Conservation (phyloP, 2,329 filamentous ascomycete species). For the Davidsoniella eucalypti region DNA sequence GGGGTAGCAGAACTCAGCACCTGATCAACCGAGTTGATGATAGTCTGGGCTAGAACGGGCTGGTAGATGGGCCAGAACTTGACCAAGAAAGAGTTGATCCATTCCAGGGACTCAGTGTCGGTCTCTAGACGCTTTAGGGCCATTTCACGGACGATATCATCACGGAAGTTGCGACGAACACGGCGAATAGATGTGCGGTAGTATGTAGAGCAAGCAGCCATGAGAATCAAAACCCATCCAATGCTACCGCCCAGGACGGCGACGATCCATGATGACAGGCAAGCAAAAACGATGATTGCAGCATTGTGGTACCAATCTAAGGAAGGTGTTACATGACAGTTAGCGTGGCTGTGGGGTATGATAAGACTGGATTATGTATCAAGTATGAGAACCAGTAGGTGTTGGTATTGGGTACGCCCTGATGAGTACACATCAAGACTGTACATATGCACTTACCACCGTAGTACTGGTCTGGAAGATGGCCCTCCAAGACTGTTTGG, state of each 20-base stretch:
- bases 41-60: slow-evolving; percentile 77
- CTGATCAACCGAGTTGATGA: slow-evolving; percentile 90
- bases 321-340: slow-evolving; percentile 8
- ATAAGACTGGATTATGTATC: neutral
- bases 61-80: slow-evolving; percentile 99
- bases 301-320: slow-evolving; percentile 97
- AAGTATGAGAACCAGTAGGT: neutral
- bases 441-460: slow-evolving; percentile 41
- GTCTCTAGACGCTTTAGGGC: slow-evolving; percentile 74
- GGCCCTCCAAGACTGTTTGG: slow-evolving; percentile 69
- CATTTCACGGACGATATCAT: slow-evolving; percentile 82
- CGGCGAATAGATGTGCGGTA: slow-evolving; percentile 90
- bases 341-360: neutral
- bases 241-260: slow-evolving; percentile 81
- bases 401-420: neutral
- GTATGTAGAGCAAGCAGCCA: slow-evolving; percentile 85
- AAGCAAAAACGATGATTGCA: slow-evolving; percentile 84
- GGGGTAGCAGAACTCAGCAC: slow-evolving; percentile 86
- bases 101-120: slow-evolving; percentile 84
- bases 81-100: slow-evolving; percentile 97
- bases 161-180: slow-evolving; percentile 86
- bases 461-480: slow-evolving; percentile 76
- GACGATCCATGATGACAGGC: slow-evolving; percentile 75
- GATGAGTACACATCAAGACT: neutral
- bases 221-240: slow-evolving; percentile 83